Conservation (phyloP, 2,329 filamentous ascomycete genomes). For the Aspergillus sojae region DNA sequence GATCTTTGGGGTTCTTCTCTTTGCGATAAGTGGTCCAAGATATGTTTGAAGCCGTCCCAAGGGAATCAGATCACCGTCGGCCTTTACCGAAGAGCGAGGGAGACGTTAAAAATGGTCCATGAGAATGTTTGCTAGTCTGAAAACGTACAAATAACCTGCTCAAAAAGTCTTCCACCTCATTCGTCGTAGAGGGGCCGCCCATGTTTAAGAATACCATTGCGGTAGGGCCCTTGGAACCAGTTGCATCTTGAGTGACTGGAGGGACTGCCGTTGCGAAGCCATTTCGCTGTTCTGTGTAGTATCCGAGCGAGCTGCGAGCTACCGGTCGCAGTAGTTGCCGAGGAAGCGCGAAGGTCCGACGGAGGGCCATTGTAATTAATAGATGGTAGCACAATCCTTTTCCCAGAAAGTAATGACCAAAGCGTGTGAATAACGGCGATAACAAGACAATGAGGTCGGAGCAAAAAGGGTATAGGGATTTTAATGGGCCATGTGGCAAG, state of each 20-base stretch:
- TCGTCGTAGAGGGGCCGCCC: conserved; percentile 87
- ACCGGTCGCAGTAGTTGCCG: conserved; percentile 33
- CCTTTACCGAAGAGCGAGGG: conserved; percentile 51
- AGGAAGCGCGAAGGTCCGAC: conserved; percentile 37
- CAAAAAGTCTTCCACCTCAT: conserved; percentile 87
- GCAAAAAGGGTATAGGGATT: background rate
- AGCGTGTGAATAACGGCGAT: background rate
- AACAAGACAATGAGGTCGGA: background rate
- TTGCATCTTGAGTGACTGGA: conserved; percentile 77
- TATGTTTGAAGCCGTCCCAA: conserved; percentile 89
- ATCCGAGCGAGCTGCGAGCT: conserved; percentile 25
- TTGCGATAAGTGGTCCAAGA: conserved; percentile 83
- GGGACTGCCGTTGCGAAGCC: conserved; percentile 65
- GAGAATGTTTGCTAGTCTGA: background rate
- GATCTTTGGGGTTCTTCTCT: conserved; percentile 90
- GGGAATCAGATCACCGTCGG: conserved; percentile 94
- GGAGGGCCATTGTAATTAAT: conserved; percentile 43
- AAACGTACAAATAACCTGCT: conserved; percentile 82
- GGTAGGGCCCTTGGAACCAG: conserved; percentile 75
- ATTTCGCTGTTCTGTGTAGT: conserved; percentile 28
- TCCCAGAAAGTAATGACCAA: background rate
- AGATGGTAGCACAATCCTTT: background rate
- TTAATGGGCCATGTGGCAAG: background rate
- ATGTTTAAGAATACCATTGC: conserved; percentile 99
- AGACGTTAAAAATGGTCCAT: conserved; percentile 6